Conservation (phyloP, 306 rosid species). For the Echinosophora koreensis region DNA sequence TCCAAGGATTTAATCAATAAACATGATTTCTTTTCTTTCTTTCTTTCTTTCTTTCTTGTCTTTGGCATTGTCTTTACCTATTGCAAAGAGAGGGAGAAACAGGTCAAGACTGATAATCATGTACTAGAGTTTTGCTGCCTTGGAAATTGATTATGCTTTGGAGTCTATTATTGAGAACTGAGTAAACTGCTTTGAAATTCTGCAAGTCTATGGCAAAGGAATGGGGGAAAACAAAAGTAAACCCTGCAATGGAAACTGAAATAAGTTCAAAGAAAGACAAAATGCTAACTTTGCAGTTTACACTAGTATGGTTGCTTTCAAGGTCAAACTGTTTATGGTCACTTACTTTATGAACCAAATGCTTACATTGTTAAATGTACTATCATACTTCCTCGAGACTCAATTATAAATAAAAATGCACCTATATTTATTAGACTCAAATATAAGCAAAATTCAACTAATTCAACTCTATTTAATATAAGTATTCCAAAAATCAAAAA, state of each 20-base stretch:
- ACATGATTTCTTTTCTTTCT: background rate
- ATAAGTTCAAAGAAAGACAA: constrained; percentile 28
- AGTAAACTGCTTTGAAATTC: constrained; percentile 38
- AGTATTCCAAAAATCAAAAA: no score
- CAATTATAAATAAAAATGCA: no score
- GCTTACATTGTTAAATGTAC: no score
- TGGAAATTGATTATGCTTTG: constrained; percentile 49
- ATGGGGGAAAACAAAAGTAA: constrained; percentile 2
- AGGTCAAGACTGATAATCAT: constrained; percentile 28
- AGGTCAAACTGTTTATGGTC: constrained; percentile 1
- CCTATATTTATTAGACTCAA: no score
- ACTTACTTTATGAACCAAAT: background rate
- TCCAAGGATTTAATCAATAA: constrained; percentile 16
- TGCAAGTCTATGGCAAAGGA: constrained; percentile 33
- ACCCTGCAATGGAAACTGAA: constrained; percentile 39
- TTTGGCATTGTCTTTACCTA: constrained; percentile 41
- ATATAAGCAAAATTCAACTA: no score
- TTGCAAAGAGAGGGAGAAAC: constrained; percentile 43
- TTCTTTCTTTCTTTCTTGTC: constrained; percentile 41
- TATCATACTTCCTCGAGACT: no score
- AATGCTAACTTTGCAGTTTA: constrained; percentile 22
- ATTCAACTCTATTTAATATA: no score
- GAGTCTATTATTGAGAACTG: constrained; percentile 26
- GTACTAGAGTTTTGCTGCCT: constrained; percentile 39
- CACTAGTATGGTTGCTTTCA: constrained; percentile 38